phyloP scores from a whole-genome alignment of 768 basidiomycete genomes.

The Termitomyces sp. region DNA sequence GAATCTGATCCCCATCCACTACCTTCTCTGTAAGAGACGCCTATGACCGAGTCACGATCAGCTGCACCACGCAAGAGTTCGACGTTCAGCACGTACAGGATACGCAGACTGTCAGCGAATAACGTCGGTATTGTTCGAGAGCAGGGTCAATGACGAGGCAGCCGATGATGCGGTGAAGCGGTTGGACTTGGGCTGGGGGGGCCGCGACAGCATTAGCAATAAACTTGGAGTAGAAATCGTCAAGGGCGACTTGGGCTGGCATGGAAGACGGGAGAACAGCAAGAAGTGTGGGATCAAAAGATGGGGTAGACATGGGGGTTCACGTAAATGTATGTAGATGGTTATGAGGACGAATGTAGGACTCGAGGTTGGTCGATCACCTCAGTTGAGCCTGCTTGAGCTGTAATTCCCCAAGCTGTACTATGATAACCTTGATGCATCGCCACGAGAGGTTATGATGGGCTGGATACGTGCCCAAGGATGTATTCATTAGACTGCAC shows the following conservation, averaged over 20 bases:
- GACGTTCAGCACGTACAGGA: constrained; percentile 10
- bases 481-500: too few relatives aligned
- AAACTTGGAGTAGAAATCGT: constrained; percentile 1
- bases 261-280: background rate
- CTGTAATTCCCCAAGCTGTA: too few relatives aligned
- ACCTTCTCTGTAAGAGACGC: too few relatives aligned
- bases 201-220: constrained; percentile 4
- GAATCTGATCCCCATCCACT: too few relatives aligned
- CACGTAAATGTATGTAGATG: background rate
- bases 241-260: constrained; percentile 6
- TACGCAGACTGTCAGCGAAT: constrained; percentile 7
- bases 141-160: constrained; percentile 15
- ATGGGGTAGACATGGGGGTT: background rate
- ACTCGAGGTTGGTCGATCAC: background rate
- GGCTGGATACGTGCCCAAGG: too few relatives aligned
- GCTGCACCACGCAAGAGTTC: too few relatives aligned
- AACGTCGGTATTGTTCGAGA: constrained; percentile 5
- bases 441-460: too few relatives aligned
- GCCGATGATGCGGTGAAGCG: constrained; percentile 16
- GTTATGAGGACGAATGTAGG: background rate
- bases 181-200: constrained; percentile 1
- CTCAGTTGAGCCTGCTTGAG: background rate
- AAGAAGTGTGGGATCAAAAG: background rate
- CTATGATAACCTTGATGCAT: too few relatives aligned
- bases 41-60: too few relatives aligned